Percentiles rank a stretch among this genome's conserved stretches.
Conservation (phyloP, 2,329 filamentous ascomycete species). For the Diaporthe ampelina region DNA sequence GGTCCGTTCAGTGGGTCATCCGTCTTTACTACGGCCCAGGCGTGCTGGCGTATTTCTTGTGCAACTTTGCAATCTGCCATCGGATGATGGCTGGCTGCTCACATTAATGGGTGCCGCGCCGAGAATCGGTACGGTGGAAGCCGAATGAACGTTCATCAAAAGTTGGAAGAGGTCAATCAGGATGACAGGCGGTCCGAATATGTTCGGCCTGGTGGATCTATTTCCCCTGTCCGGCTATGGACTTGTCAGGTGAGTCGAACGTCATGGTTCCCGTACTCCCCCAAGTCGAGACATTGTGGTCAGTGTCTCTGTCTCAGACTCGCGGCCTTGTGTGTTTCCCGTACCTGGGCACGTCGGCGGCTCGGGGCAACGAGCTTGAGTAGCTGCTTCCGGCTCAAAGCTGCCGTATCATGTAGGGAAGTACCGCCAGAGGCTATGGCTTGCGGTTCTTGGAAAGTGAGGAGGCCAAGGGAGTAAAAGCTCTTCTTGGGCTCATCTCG, state of each 20-base stretch:
- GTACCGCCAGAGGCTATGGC: no score
- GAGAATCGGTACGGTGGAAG: background rate
- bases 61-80: background rate
- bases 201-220: background rate
- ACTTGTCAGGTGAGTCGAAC: background rate
- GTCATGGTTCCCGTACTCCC: background rate
- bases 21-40: background rate
- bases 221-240: background rate
- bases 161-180: no score
- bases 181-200: background rate
- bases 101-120: background rate
- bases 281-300: conserved; percentile 1
- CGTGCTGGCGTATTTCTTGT: conserved; percentile 9
- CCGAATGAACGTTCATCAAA: background rate
- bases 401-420: no score
- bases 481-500: no score
- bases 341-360: background rate
- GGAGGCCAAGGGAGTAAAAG: no score
- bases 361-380: background rate
- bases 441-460: no score
- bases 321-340: conserved; percentile 21
- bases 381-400: background rate
- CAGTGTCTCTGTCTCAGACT: conserved; percentile 32
- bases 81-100: no score
- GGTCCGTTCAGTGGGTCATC: background rate